Conservation (phyloP, 2,329 filamentous ascomycete genomes). For the Drechmeria coniospora region DNA sequence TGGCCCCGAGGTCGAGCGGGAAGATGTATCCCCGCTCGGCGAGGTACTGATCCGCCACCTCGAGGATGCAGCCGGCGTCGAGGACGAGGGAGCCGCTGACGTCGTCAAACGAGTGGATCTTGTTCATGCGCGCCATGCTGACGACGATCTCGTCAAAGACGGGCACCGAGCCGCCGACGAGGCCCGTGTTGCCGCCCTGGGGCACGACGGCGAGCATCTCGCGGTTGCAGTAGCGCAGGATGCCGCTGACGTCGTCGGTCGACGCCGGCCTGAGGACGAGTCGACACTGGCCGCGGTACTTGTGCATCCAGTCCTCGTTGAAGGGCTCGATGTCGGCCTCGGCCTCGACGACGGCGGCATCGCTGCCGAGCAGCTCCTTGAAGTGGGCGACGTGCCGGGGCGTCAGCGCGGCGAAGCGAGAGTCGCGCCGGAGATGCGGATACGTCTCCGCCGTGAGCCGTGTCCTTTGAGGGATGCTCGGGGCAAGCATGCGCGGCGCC, state of each 20-base stretch:
- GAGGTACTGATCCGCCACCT: slow-evolving; percentile 74
- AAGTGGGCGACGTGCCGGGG: slow-evolving; percentile 72
- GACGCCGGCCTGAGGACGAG: slow-evolving; percentile 75
- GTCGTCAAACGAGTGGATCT: slow-evolving; percentile 81
- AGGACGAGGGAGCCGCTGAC: slow-evolving; percentile 81
- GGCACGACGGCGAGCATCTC: slow-evolving; percentile 85
- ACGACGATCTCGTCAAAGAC: slow-evolving; percentile 98
- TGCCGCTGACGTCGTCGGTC: slow-evolving; percentile 77
- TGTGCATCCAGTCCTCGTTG: slow-evolving; percentile 98
- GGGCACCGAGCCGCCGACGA: slow-evolving; percentile 89
- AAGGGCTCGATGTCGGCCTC: slow-evolving; percentile 75
- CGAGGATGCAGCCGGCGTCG: slow-evolving; percentile 82
- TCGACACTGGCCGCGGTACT: slow-evolving; percentile 81
- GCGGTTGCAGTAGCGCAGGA: slow-evolving; percentile 90
- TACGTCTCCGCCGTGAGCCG: slow-evolving; percentile 80
- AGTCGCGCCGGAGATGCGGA: slow-evolving; percentile 66
- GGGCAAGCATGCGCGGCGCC: slow-evolving; percentile 11
- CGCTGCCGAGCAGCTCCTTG: slow-evolving; percentile 60
- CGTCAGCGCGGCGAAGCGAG: slow-evolving; percentile 58
- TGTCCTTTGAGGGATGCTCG: slow-evolving; percentile 10
- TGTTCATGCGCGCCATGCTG: slow-evolving; percentile 79
- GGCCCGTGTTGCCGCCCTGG: slow-evolving; percentile 90
- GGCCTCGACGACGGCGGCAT: slow-evolving; percentile 63
- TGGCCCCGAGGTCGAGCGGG: slow-evolving; percentile 91
- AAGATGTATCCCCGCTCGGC: slow-evolving; percentile 78